Evolutionary conservation across 2,329 filamentous ascomycete genomes (phyloP).

Genomic region (Alternaria sp.): DNA sequence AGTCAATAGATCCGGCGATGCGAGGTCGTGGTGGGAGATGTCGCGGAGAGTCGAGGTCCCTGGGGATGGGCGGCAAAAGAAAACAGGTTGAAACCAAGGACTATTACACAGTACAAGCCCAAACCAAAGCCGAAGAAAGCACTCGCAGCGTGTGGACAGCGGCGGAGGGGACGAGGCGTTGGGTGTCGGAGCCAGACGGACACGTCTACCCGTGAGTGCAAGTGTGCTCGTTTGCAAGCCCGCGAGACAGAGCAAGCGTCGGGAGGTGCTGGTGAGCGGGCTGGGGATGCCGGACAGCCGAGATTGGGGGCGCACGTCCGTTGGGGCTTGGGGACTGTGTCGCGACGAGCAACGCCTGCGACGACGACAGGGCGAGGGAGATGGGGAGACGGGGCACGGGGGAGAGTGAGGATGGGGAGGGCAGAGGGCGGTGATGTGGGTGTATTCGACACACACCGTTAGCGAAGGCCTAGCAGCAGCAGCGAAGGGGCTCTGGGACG

Average conservation of each 20-base stretch:
- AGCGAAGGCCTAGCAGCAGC: constrained; percentile 13
- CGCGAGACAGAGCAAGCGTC: constrained; percentile 16
- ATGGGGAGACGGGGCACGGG: constrained; percentile 10
- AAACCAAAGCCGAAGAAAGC: constrained; percentile 14
- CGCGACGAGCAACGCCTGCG: constrained; percentile 29
- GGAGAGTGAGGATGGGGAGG: constrained; percentile 10
- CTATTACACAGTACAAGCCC: constrained; percentile 16
- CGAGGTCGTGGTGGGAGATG: constrained; percentile 19
- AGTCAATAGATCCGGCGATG: constrained; percentile 50
- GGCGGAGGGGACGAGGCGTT: constrained; percentile 13
- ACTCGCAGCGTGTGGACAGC: constrained; percentile 7
- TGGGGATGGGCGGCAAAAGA: constrained; percentile 8
- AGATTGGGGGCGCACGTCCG: constrained; percentile 17
- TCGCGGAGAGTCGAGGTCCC: constrained; percentile 19
- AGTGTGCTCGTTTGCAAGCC: constrained; percentile 9
- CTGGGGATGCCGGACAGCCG: constrained; percentile 15
- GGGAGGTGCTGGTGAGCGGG: constrained; percentile 10
- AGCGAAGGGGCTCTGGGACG: constrained; percentile 2
- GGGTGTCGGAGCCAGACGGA: constrained; percentile 13
- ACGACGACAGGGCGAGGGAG: constrained; percentile 16
- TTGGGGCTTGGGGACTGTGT: constrained; percentile 13
- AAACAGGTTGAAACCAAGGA: constrained; percentile 24
- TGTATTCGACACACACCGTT: constrained; percentile 8
- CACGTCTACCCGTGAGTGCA: constrained; percentile 8
- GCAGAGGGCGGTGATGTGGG: constrained; percentile 12